A percentile compares a stretch with the other conserved stretches of the same genome.
phyloP scores from a whole-genome alignment of 768 basidiomycete genomes.

The Leucocoprinus sp. region DNA sequence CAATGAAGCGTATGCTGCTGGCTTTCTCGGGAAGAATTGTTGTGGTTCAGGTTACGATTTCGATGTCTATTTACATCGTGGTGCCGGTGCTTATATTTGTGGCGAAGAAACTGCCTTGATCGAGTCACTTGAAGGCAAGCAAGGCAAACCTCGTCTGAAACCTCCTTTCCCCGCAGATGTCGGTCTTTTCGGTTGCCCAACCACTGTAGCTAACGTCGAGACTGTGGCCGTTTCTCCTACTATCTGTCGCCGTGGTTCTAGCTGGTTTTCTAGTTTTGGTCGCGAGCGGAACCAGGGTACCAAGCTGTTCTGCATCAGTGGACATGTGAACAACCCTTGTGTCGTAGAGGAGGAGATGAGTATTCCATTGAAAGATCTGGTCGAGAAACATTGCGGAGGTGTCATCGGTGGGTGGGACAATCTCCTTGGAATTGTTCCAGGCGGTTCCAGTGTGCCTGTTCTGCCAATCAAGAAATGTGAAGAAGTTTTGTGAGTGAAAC shows the following conservation, averaged over 20 bases:
- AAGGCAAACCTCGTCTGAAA: conserved; percentile 95
- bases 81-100: conserved; percentile 97
- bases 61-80: conserved; percentile 97
- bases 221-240: conserved; percentile 97
- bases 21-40: conserved; percentile 82
- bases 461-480: conserved; percentile 76
- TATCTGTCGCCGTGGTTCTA: conserved; percentile 79
- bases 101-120: conserved; percentile 98
- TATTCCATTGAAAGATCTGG: conserved; percentile 85
- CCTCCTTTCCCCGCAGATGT: conserved; percentile 99
- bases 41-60: conserved; percentile 93
- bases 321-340: conserved; percentile 97
- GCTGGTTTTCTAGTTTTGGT: conserved; percentile 93
- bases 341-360: conserved; percentile 99
- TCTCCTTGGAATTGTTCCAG: conserved; percentile 92
- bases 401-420: conserved; percentile 96
- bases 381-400: conserved; percentile 97
- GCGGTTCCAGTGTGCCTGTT: conserved; percentile 91
- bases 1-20: conserved; percentile 86
- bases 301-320: conserved; percentile 95
- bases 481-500: conserved; percentile 73
- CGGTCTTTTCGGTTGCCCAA: conserved; percentile 93
- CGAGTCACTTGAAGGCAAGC: conserved; percentile 95
- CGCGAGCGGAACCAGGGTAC: conserved; percentile 90
- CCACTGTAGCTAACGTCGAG: conserved; percentile 97